Evolutionary conservation across 805 yeast species (phyloP).

Genomic region (Yarrowia hollandica): DNA sequence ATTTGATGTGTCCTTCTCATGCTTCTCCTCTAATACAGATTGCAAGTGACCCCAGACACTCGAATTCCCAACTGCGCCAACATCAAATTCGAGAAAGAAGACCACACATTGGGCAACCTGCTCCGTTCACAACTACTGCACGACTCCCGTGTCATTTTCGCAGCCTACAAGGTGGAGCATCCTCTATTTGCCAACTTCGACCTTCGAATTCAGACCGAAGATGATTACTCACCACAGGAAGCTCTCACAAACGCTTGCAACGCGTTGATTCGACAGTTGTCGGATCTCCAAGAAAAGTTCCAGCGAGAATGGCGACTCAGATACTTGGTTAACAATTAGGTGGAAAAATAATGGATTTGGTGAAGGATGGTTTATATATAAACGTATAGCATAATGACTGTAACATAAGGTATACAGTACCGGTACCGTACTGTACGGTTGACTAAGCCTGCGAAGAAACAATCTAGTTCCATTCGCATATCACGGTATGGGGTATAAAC

Average conservation of each 20-base stretch:
- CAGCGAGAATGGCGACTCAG: conserved; percentile 78
- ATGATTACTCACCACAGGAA: conserved; percentile 86
- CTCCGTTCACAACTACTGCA: conserved; percentile 80
- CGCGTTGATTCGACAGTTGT: conserved; percentile 75
- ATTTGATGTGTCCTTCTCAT: too few species aligned
- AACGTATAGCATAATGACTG: conserved; percentile 19
- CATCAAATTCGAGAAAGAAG: conserved; percentile 92
- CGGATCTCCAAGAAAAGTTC: conserved; percentile 71
- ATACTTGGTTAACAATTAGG: conserved; percentile 23
- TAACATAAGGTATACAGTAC: background rate
- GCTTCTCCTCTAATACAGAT: conserved; percentile 47
- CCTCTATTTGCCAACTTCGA: conserved; percentile 95
- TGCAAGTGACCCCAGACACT: conserved; percentile 87
- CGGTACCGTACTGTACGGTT: too few species aligned
- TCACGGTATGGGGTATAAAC: too few species aligned
- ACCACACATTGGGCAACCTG: conserved; percentile 92
- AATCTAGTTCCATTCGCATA: too few species aligned
- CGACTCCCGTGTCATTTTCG: conserved; percentile 88
- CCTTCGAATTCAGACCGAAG: conserved; percentile 93
- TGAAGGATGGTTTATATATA: background rate
- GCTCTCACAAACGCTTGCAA: conserved; percentile 91
- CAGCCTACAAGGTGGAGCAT: conserved; percentile 97
- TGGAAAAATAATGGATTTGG: background rate
- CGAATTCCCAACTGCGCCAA: conserved; percentile 94
- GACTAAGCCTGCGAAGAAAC: too few species aligned